Evolutionary conservation across 2,329 filamentous ascomycete genomes (phyloP).

Genomic region (Tolypocladium tropicale): DNA sequence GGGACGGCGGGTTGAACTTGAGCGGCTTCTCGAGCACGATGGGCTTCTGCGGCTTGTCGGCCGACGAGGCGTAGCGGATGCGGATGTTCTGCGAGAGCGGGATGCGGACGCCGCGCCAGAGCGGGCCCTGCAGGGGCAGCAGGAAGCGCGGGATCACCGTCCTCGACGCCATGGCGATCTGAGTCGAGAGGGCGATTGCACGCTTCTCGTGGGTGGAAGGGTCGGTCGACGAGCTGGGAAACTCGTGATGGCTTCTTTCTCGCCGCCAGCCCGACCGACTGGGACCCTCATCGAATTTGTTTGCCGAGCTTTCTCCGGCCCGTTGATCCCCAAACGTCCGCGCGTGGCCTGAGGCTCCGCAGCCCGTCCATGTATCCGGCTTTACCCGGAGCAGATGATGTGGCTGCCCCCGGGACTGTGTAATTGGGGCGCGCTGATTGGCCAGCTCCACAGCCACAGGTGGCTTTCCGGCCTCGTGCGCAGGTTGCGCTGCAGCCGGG

Average conservation of each 20-base stretch:
- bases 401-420: slow-evolving; percentile 11
- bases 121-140: slow-evolving; percentile 48
- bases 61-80: slow-evolving; percentile 22
- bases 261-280: background rate
- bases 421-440: slow-evolving; percentile 28
- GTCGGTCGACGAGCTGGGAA: background rate
- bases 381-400: slow-evolving; percentile 20
- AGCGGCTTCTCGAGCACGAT: slow-evolving; percentile 76
- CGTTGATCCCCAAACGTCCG: background rate
- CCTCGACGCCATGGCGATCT: slow-evolving; percentile 37
- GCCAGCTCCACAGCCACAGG: slow-evolving; percentile 17
- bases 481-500: slow-evolving; percentile 1
- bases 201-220: background rate
- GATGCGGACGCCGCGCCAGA: slow-evolving; percentile 38
- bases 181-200: background rate
- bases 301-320: slow-evolving; percentile 10
- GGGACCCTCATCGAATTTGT: background rate
- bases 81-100: slow-evolving; percentile 23
- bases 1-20: slow-evolving; percentile 86
- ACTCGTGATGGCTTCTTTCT: background rate
- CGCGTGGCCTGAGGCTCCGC: background rate
- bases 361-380: slow-evolving; percentile 17
- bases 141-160: slow-evolving; percentile 55
- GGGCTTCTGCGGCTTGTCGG: slow-evolving; percentile 35
- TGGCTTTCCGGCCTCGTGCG: slow-evolving; percentile 15